Percentiles rank a stretch among this genome's conserved stretches.
Conservation (phyloP, 2,329 filamentous ascomycete genomes). For the Fusarium ambrosium region DNA sequence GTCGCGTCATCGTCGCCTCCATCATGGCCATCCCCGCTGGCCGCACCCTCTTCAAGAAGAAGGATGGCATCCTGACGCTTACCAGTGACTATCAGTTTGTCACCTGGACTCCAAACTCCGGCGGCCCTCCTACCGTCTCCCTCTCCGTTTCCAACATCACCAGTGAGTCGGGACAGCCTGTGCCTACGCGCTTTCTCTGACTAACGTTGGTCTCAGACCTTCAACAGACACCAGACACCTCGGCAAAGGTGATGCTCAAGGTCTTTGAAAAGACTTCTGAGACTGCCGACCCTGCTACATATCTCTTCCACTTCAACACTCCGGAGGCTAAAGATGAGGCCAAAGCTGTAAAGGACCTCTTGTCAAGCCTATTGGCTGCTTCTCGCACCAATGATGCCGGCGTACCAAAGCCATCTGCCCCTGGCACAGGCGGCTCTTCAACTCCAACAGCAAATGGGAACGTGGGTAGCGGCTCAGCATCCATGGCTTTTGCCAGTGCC, state of each 20-base stretch:
- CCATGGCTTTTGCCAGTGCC: conserved; percentile 84
- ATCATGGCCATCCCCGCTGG: conserved; percentile 73
- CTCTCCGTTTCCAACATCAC: conserved; percentile 83
- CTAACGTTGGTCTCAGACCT: conserved; percentile 72
- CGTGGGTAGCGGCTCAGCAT: conserved; percentile 67
- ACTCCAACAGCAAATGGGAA: conserved; percentile 47
- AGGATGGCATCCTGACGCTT: conserved; percentile 86
- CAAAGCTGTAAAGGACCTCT: conserved; percentile 83
- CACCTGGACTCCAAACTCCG: conserved; percentile 82
- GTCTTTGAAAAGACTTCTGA: conserved; percentile 81
- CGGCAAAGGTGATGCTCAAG: conserved; percentile 92
- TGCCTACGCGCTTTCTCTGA: neutral
- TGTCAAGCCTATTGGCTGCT: conserved; percentile 82
- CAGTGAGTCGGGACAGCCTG: conserved; percentile 67
- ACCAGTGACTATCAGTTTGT: conserved; percentile 80
- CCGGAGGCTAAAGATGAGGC: conserved; percentile 84
- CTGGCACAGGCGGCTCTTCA: conserved; percentile 47
- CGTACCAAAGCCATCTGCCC: conserved; percentile 62
- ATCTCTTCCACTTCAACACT: conserved; percentile 93
- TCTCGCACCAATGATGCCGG: conserved; percentile 69
- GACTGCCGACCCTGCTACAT: conserved; percentile 73
- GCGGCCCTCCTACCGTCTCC: conserved; percentile 74
- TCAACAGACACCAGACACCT: conserved; percentile 92
- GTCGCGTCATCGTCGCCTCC: conserved; percentile 4
- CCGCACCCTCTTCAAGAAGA: conserved; percentile 90